Percentiles rank a stretch among this genome's conserved stretches.
These are phyloP conservation scores for Alternaria ethzedia DNA, from an alignment of 2,329 filamentous ascomycete species.

Conservation along the genomic window DNA sequence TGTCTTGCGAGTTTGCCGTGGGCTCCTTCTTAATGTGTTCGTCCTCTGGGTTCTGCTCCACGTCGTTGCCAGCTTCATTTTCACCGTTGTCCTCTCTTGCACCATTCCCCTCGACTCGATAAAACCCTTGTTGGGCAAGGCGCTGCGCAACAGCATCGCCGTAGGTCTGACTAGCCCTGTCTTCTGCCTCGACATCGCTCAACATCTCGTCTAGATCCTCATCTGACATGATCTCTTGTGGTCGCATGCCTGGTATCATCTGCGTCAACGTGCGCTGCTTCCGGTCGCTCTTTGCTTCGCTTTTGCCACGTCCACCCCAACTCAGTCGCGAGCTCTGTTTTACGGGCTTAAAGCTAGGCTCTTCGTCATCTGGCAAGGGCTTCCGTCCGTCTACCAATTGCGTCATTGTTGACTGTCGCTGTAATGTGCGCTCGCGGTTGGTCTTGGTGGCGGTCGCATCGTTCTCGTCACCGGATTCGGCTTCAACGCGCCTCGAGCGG, in stretches of 20 bases:
- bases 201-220: slow-evolving; percentile 25
- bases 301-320: slow-evolving; percentile 23
- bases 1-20: background rate
- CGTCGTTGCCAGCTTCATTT: background rate
- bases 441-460: background rate
- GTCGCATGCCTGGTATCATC: slow-evolving; percentile 39
- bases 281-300: slow-evolving; percentile 17
- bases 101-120: slow-evolving; percentile 2
- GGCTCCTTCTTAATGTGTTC: background rate
- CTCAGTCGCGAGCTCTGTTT: slow-evolving; percentile 28
- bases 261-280: slow-evolving; percentile 45
- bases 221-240: slow-evolving; percentile 23
- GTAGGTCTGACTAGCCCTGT: slow-evolving; percentile 16
- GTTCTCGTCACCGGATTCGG: slow-evolving; percentile 8
- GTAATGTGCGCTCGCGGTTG: slow-evolving; percentile 15
- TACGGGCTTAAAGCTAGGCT: slow-evolving; percentile 33
- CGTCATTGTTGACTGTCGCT: slow-evolving; percentile 47
- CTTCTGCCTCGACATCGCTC: slow-evolving; percentile 24
- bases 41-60: background rate
- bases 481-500: slow-evolving; percentile 1
- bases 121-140: slow-evolving; percentile 25
- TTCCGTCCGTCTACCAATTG: slow-evolving; percentile 37
- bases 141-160: slow-evolving; percentile 21
- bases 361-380: slow-evolving; percentile 23
- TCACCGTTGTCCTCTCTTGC: background rate